Conservation (phyloP, 345 rosid genomes). For the Barbarea vulgaris region DNA sequence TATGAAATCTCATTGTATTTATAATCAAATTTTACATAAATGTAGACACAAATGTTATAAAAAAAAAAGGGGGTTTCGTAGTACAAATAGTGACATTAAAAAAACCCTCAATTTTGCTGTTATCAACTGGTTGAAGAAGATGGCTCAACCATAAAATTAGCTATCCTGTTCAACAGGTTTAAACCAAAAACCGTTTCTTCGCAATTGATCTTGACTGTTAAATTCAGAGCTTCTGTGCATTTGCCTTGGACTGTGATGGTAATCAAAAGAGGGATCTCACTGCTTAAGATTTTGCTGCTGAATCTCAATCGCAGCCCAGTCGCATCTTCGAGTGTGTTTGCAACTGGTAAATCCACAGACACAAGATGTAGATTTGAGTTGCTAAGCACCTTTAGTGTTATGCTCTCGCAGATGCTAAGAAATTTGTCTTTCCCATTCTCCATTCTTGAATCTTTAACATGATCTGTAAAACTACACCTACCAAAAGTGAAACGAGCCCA, state of each 20-base stretch:
- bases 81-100: neutral
- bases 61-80: neutral
- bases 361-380: slow-evolving; percentile 78
- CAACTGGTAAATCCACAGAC: slow-evolving; percentile 77
- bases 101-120: neutral
- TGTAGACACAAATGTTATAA: neutral
- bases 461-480: slow-evolving; percentile 78
- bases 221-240: slow-evolving; percentile 65
- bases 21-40: neutral
- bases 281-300: slow-evolving; percentile 85
- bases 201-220: slow-evolving; percentile 75
- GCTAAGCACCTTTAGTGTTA: slow-evolving; percentile 76
- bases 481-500: slow-evolving; percentile 18
- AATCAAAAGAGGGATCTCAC: slow-evolving; percentile 72
- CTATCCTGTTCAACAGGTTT: slow-evolving; percentile 79
- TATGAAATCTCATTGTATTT: slow-evolving; percentile 10
- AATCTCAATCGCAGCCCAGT: slow-evolving; percentile 76
- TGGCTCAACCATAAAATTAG: slow-evolving; percentile 63
- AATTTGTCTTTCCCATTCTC: slow-evolving; percentile 66
- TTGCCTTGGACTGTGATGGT: slow-evolving; percentile 81
- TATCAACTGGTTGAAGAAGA: slow-evolving; percentile 26
- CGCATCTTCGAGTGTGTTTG: slow-evolving; percentile 76
- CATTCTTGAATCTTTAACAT: slow-evolving; percentile 57
- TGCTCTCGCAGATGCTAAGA: slow-evolving; percentile 69
- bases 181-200: slow-evolving; percentile 93